Conservation (phyloP, 2,329 filamentous ascomycete species). For the Aspergillus fumigatiaffinis region DNA sequence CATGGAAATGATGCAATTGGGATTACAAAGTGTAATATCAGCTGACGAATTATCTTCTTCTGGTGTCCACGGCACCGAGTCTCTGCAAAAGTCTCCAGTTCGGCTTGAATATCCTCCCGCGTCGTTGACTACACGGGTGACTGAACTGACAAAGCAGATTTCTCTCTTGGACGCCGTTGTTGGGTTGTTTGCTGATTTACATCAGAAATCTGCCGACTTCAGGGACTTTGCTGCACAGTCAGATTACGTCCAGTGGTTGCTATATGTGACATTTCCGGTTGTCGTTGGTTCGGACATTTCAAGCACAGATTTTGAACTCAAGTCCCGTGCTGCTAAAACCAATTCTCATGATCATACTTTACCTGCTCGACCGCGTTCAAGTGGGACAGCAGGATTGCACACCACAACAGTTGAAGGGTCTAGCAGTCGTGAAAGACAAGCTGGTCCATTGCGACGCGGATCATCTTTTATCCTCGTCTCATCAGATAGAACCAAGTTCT, state of each 20-base stretch:
- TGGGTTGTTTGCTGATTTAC: conserved; percentile 73
- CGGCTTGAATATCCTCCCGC: conserved; percentile 9
- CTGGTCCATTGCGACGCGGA: conserved; percentile 67
- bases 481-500: conserved; percentile 58
- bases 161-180: conserved; percentile 71
- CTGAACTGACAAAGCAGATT: conserved; percentile 51
- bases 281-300: conserved; percentile 83
- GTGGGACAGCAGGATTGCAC: conserved; percentile 65
- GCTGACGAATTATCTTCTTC: conserved; percentile 60
- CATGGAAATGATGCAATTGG: conserved; percentile 80
- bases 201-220: conserved; percentile 71
- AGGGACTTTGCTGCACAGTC: conserved; percentile 77
- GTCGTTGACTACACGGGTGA: conserved; percentile 12
- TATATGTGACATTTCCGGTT: conserved; percentile 79
- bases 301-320: conserved; percentile 78
- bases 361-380: conserved; percentile 70
- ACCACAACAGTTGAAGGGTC: conserved; percentile 60
- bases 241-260: conserved; percentile 74
- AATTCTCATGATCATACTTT: conserved; percentile 85
- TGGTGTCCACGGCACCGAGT: conserved; percentile 25
- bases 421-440: conserved; percentile 44
- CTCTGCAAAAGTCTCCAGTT: conserved; percentile 8
- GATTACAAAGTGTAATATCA: conserved; percentile 62
- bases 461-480: conserved; percentile 91
- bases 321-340: conserved; percentile 73